Conservation (phyloP, 1,284 basidiomycete genomes). For the Ustilago hordei region DNA sequence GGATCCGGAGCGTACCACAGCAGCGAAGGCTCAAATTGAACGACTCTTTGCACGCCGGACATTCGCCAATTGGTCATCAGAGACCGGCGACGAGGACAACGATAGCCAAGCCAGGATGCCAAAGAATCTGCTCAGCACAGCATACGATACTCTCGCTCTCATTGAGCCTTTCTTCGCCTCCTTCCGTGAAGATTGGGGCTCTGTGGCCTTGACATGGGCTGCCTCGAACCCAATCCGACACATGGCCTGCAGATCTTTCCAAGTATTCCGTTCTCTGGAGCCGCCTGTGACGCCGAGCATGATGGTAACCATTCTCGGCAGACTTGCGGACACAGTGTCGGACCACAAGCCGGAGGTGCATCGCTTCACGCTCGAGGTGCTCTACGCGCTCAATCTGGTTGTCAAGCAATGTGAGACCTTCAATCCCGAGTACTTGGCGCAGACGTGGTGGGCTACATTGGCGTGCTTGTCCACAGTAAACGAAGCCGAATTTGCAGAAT, state of each 20-base stretch:
- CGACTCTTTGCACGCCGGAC: constrained; percentile 33
- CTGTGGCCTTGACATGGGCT: constrained; percentile 84
- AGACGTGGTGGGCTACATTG: constrained; percentile 87
- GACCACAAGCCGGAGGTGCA: constrained; percentile 79
- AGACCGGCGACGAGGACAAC: constrained; percentile 31
- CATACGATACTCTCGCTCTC: constrained; percentile 29
- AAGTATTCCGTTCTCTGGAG: constrained; percentile 87
- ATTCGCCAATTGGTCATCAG: constrained; percentile 37
- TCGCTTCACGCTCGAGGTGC: constrained; percentile 84
- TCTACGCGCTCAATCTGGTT: constrained; percentile 81
- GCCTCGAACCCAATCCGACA: constrained; percentile 87
- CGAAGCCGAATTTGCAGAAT: constrained; percentile 82
- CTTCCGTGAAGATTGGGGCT: constrained; percentile 82
- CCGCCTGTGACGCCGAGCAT: constrained; percentile 80
- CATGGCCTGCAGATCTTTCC: constrained; percentile 87
- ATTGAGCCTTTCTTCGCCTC: constrained; percentile 31
- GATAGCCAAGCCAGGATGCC: constrained; percentile 40
- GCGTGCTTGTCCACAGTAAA: constrained; percentile 86
- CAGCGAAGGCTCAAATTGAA: constrained; percentile 44
- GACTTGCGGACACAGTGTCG: constrained; percentile 86
- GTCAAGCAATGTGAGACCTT: constrained; percentile 76
- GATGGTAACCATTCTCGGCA: constrained; percentile 83
- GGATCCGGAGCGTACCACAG: constrained; percentile 18
- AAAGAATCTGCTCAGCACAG: constrained; percentile 33
- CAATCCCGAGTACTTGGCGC: constrained; percentile 76